Evolutionary conservation across 108 stramenopile species (phyloP), one percentile per base, ranked within the genome.

Genomic region (Cyclostephanos invisitatus): DNA sequence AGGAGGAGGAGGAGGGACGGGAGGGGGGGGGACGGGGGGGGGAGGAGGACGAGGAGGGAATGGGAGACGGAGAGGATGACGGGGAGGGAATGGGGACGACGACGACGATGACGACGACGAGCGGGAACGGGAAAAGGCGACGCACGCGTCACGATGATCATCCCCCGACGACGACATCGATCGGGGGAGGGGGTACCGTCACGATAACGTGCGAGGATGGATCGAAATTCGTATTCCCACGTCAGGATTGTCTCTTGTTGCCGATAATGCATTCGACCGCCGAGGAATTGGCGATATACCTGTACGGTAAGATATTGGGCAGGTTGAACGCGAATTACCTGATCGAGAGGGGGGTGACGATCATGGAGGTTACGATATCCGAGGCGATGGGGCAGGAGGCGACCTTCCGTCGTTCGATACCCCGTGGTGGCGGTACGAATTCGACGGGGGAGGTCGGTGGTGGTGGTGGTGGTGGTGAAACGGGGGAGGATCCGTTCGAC

Each of bases 191-290:
- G 2, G 44, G 44, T 14, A 15, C 44, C 42, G 87, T 97, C 14
- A 75, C 46, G 14, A 44, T 97, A 3, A 20, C 21, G 24, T 96
- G 95, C 69, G 86, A 96, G 72, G 97, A 98, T 67, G 97, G 96
- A 37, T 73, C 95, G 3, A 56, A 40, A 7, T 98, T 97, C 68
- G 53, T 69, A 25, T 91, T 96, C 63, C 96, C 97, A 6, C 62
- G 62, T 65, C 77, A 62, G 36, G 98, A 98, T 63, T 97, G 96
- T 76, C 87, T 87, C 7, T 57, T 96, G 69, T 85, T 98, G 8
- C 98, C 98, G 18, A 85, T 98, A 17, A 89, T 92, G 50, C 98
- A 98, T 78, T 94, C 96, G 15, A 96, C 98, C 0, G 86, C 92
- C 0, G 98, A 98, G 80, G 98, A 98, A 75, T 73, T 98, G 64